Percentiles rank a stretch among this genome's conserved stretches.
Evolutionary conservation across 345 rosid species (phyloP).

Genomic region (Erucastrum elatum): DNA sequence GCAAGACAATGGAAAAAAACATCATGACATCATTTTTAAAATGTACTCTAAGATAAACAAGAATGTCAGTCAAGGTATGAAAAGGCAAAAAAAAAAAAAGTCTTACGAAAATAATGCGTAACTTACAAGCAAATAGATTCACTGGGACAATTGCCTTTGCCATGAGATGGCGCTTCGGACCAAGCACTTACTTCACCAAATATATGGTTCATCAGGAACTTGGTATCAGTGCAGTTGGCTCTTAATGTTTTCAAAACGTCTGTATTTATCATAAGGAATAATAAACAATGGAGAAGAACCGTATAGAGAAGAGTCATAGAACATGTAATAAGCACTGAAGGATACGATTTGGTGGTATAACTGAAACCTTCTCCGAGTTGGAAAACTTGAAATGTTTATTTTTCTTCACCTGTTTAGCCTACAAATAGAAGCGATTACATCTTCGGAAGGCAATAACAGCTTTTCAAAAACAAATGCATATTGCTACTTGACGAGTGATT

Average conservation of each 20-base stretch:
- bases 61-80: neutral
- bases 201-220: slow-evolving; percentile 42
- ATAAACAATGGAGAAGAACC: slow-evolving; percentile 3
- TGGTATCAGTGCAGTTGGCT: slow-evolving; percentile 51
- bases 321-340: slow-evolving; percentile 31
- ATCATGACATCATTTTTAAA: neutral
- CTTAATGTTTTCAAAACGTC: slow-evolving; percentile 51
- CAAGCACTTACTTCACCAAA: slow-evolving; percentile 52
- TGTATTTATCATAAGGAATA: slow-evolving; percentile 55
- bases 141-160: slow-evolving; percentile 40
- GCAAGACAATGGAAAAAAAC: slow-evolving; percentile 11
- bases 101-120: neutral
- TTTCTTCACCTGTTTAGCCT: slow-evolving; percentile 39
- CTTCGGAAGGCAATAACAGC: slow-evolving; percentile 46
- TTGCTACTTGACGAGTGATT: neutral
- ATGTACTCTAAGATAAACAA: neutral
- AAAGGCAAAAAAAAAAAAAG: neutral
- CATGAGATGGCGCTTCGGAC: slow-evolving; percentile 47
- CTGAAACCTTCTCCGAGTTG: slow-evolving; percentile 44
- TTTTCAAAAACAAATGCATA: slow-evolving; percentile 19
- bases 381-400: slow-evolving; percentile 48
- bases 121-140: slow-evolving; percentile 84
- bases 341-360: slow-evolving; percentile 73
- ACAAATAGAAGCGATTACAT: slow-evolving; percentile 40
- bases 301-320: slow-evolving; percentile 3